phyloP scores from a whole-genome alignment of 2,329 filamentous ascomycete genomes.

The Calonectria pseudoreteaudii region DNA sequence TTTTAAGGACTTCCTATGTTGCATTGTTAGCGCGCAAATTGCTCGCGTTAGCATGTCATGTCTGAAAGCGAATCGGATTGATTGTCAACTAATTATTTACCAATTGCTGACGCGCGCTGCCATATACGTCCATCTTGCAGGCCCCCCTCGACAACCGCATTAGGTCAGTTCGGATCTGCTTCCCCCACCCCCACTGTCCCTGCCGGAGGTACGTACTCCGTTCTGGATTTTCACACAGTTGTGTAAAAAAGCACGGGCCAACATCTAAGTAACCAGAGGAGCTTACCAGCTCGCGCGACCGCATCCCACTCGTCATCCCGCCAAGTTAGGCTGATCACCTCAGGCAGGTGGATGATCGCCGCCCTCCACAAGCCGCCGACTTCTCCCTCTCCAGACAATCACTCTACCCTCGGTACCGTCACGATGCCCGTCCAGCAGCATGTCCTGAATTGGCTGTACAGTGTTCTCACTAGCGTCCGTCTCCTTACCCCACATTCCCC shows the following conservation, averaged over 20 bases:
- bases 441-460: slow-evolving; percentile 95
- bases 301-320: not conserved
- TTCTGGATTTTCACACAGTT: not conserved
- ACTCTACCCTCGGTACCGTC: slow-evolving; percentile 21
- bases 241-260: not conserved
- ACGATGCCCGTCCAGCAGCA: slow-evolving; percentile 84
- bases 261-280: not conserved
- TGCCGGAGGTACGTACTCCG: not conserved
- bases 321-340: not conserved
- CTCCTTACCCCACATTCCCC: not conserved
- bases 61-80: not conserved
- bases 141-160: not conserved
- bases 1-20: not conserved
- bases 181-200: not conserved
- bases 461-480: slow-evolving; percentile 81
- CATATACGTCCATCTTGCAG: not conserved
- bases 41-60: not conserved
- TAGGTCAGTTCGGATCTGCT: not conserved
- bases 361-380: not conserved
- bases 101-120: slow-evolving; percentile 3
- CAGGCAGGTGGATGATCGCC: not conserved
- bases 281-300: not conserved
- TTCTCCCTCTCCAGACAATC: not conserved
- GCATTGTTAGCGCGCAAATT: not conserved
- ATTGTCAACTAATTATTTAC: not conserved